Conservation (phyloP, 2,329 filamentous ascomycete species). For the Albophoma yamanashiensis region DNA sequence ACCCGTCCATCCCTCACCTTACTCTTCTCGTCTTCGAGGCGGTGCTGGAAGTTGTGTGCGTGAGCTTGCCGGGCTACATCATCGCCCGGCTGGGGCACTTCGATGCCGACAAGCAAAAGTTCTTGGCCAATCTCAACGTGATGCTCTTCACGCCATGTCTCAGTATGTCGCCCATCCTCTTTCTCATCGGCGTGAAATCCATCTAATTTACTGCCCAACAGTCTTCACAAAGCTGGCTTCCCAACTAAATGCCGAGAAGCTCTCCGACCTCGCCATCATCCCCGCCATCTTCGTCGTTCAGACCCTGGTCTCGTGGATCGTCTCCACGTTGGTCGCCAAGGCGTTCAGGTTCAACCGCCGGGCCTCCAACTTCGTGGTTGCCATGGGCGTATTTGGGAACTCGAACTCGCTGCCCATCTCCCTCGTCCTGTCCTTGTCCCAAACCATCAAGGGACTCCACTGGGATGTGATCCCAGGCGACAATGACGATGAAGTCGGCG, state of each 20-base stretch:
- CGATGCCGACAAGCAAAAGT: slow-evolving; percentile 91
- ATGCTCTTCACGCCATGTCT: slow-evolving; percentile 94
- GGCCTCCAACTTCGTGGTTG: slow-evolving; percentile 86
- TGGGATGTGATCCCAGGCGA: slow-evolving; percentile 89
- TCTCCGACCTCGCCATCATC: slow-evolving; percentile 84
- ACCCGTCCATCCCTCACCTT: slow-evolving; percentile 59
- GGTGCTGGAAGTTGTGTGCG: slow-evolving; percentile 88
- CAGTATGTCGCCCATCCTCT: slow-evolving; percentile 45
- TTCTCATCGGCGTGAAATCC: not conserved
- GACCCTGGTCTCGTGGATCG: slow-evolving; percentile 74
- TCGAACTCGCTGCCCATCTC: slow-evolving; percentile 97
- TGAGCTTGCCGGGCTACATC: slow-evolving; percentile 88
- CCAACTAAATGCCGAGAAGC: slow-evolving; percentile 83
- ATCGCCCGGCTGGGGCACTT: slow-evolving; percentile 86
- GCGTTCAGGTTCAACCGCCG: slow-evolving; percentile 74
- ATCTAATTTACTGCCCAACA: slow-evolving; percentile 19
- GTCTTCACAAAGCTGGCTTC: slow-evolving; percentile 96
- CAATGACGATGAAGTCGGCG: slow-evolving; percentile 89
- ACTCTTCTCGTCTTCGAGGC: slow-evolving; percentile 85
- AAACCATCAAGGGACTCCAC: slow-evolving; percentile 83
- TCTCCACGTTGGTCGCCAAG: slow-evolving; percentile 60
- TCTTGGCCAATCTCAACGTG: slow-evolving; percentile 92
- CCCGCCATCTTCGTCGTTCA: slow-evolving; percentile 89
- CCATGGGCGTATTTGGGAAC: slow-evolving; percentile 97
- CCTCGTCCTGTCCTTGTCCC: slow-evolving; percentile 83